Base-by-base conservation (phyloP, 2,329 filamentous ascomycete genomes). In the Calonectria hongkongensis region DNA sequence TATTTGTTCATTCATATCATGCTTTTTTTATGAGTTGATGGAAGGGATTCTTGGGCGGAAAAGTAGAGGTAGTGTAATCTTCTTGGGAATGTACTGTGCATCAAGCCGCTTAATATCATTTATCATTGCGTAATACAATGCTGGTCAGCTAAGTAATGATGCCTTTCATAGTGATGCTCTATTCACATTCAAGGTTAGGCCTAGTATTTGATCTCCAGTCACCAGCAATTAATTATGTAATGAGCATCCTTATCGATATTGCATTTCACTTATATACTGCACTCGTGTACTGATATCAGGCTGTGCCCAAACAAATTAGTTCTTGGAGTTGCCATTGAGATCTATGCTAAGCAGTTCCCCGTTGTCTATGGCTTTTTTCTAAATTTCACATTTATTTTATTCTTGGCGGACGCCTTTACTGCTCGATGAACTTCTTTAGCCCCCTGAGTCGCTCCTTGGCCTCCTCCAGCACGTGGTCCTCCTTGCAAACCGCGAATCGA, bases 401-500 rank as follows among this genome's bases (percentile, higher is more conserved):
- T 45, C 54, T 58, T 18, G 60, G 15, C 28, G n/a, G 12, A 12
- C 36, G 6, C 43, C 21, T 15, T 27, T 68, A 81, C 58, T 80
- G 67, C 71, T 78, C 64, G 73, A 95, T 94, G 78, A 93, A 95
- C 85, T 92, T 92, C 88, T 91, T 95, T 85, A 96, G 78, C 0
- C 92, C 93, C 74, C 93, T 88, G 78, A 97, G 84, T 73, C 94
- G 87, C 82, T 94, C 91, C 88, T 96, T 96, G 2, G 94, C 94
- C 68, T 90, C 90, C 83, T 96, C 94, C 27, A 97, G 85, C 45
- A 98, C 92, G 51, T 94, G 91, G 81, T 99, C 95, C 41, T 96
- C 91, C 88, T 99, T 99, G 87, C 97, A 99, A 1, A 99, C 95
- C 0, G 97, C 97, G 82, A 98, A 98, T 28, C 97, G 90, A 80